Percentiles rank a stretch among this genome's conserved stretches.
phyloP scores from a whole-genome alignment of 495 filamentous ascomycete genomes.

The Xylaria cubensis region DNA sequence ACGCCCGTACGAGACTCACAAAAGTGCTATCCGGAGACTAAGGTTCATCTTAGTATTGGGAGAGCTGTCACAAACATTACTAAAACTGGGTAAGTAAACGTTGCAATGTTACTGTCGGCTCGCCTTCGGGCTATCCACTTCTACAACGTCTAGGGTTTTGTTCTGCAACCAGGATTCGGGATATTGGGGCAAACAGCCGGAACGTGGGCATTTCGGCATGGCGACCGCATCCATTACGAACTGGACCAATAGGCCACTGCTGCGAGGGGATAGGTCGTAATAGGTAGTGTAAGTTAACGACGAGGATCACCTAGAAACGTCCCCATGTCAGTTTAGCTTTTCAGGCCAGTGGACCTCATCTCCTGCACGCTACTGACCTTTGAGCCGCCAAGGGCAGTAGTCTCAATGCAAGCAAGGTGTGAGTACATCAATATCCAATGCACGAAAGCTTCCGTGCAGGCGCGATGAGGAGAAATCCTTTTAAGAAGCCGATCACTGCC shows the following conservation, averaged over 20 bases:
- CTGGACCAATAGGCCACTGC: background rate
- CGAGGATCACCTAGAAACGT: conserved; percentile 15
- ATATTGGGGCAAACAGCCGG: conserved; percentile 10
- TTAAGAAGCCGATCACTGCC: conserved; percentile 26
- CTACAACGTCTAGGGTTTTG: background rate
- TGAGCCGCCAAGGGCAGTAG: conserved; percentile 3
- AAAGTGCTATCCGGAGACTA: background rate
- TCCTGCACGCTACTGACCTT: conserved; percentile 6
- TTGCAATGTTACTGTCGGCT: background rate
- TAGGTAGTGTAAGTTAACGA: background rate
- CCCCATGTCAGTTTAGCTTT: conserved; percentile 13
- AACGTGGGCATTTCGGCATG: conserved; percentile 10
- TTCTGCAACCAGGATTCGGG: background rate
- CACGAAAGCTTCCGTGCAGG: conserved; percentile 21
- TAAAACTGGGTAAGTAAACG: background rate
- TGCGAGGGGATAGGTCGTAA: background rate
- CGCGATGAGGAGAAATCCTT: conserved; percentile 13
- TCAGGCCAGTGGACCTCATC: conserved; percentile 21
- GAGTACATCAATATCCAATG: conserved; percentile 2
- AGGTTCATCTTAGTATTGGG: background rate
- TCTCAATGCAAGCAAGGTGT: background rate
- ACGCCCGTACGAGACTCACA: background rate
- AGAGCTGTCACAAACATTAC: background rate
- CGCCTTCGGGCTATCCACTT: conserved; percentile 15
- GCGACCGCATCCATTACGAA: conserved; percentile 3